Base-by-base conservation (phyloP, 495 filamentous ascomycete genomes). In the Talaromyces ruber region DNA sequence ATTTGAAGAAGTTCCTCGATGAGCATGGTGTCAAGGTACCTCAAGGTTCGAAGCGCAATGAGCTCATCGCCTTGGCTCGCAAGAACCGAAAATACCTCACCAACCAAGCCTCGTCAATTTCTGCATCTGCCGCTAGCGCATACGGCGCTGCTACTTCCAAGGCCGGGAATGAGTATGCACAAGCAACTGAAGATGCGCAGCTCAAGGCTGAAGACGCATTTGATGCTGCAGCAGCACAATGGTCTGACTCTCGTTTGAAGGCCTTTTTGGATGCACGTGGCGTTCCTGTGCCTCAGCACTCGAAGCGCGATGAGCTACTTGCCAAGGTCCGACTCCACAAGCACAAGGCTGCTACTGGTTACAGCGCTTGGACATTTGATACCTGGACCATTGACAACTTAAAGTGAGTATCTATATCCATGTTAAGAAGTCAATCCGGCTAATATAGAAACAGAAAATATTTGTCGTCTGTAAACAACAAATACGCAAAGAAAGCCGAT, bases 21-120 rank as follows among this genome's bases (percentile, higher is more conserved):
- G 86, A 89, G 74, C 86, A 92, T 64, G 79, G 77, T n/a, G 80
- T 89, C 67, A 82, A 82, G 76, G 88, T 97, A 29, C 93, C 93
- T 6, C 94, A 98, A 72, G 93, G 94, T 28, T 93, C 88, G 65
- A 92, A 80, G 78, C 79, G 86, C 61, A 97, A 97, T 73, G 93
- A 98, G 70, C 84, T 98, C 18, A 75, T 94, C 53, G 92, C 94
- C 55, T 85, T 98, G 55, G 91, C 92, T 58, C 90, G 94, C 67
- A 95, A 96, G 80, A 82, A 97, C 79, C 90, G 90, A 55, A 83
- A 86, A 51, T 81, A 85, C 56, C 77, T 96, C 60, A 76, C 87
- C 22, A 88, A 85, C 43, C 86, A 93, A 26, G 76, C 69, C 22
- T 68, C 71, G 63, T 88, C 82, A 58, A 79, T 65, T 67, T 59